These are phyloP conservation scores for Colletotrichum nymphaeae DNA, from an alignment of 2,329 filamentous ascomycete species.

Conservation along the genomic window DNA sequence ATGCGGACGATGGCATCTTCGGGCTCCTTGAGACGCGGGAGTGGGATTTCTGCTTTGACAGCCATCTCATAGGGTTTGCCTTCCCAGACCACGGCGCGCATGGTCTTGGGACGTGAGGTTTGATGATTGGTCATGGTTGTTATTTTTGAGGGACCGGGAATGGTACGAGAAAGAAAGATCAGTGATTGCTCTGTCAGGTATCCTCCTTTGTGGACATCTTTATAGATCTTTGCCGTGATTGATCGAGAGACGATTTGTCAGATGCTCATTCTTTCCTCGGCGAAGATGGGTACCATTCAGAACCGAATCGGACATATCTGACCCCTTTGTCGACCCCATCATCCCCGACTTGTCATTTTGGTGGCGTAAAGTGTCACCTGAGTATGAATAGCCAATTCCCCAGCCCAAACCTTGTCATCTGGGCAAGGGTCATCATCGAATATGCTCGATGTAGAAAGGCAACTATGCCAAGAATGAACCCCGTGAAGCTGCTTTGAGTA, in stretches of 20 bases:
- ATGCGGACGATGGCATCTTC: constrained; percentile 50
- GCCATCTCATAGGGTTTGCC: constrained; percentile 37
- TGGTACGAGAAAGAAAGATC: neutral
- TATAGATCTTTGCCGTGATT: neutral
- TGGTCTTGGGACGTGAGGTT: constrained; percentile 5
- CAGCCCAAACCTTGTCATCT: neutral
- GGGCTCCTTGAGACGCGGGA: constrained; percentile 33
- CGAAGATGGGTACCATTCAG: neutral
- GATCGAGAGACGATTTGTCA: neutral
- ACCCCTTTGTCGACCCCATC: neutral
- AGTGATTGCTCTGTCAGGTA: too few relatives aligned
- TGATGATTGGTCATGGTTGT: neutral
- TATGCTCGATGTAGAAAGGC: neutral
- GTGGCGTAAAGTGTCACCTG: neutral
- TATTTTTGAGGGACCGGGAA: neutral
- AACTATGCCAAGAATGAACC: neutral
- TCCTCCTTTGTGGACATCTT: neutral
- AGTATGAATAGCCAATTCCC: neutral
- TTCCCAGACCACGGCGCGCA: constrained; percentile 38
- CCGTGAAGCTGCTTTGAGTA: neutral
- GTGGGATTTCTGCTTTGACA: constrained; percentile 35
- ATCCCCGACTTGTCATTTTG: neutral
- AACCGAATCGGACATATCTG: neutral
- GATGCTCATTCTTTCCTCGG: neutral
- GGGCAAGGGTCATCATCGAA: too few relatives aligned